Conservation (phyloP, 129 eudicot species). For the Oenanthe sinensis region DNA sequence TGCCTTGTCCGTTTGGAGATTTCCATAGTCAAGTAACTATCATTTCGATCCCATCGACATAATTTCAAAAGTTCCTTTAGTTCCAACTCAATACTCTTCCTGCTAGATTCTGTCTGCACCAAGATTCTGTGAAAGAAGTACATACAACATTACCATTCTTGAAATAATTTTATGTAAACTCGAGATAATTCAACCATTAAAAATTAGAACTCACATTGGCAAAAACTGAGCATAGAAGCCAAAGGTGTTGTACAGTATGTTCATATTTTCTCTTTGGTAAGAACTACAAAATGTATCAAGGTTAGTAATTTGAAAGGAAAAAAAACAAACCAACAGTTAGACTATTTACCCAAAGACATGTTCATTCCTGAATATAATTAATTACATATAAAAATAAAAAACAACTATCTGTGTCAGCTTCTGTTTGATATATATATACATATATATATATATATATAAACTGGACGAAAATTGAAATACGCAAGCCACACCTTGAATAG, state of each 20-base stretch:
- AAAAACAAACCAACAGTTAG: neutral
- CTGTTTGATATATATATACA: too few relatives aligned
- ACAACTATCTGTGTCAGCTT: neutral
- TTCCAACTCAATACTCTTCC: conserved; percentile 55
- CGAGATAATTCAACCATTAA: neutral
- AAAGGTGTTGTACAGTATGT: conserved; percentile 69
- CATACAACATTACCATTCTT: neutral
- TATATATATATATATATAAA: neutral
- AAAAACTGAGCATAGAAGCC: conserved; percentile 76
- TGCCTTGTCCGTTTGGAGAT: conserved; percentile 53
- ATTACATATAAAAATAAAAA: neutral
- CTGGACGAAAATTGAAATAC: neutral
- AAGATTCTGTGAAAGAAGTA: conserved; percentile 33
- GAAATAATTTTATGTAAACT: neutral
- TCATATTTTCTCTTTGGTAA: conserved; percentile 47
- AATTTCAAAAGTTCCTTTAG: conserved; percentile 54
- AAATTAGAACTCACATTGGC: conserved; percentile 41
- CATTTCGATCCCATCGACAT: conserved; percentile 65
- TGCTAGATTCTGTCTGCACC: conserved; percentile 42
- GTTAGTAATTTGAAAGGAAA: neutral
- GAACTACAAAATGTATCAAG: conserved; percentile 34
- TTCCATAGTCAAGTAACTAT: conserved; percentile 48
- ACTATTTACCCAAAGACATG: neutral
- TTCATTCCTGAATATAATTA: neutral
- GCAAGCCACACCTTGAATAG: conserved; percentile 39